Evolutionary conservation across 1,139 yeast species (phyloP).

Genomic region (Geotrichum aggregatum): DNA sequence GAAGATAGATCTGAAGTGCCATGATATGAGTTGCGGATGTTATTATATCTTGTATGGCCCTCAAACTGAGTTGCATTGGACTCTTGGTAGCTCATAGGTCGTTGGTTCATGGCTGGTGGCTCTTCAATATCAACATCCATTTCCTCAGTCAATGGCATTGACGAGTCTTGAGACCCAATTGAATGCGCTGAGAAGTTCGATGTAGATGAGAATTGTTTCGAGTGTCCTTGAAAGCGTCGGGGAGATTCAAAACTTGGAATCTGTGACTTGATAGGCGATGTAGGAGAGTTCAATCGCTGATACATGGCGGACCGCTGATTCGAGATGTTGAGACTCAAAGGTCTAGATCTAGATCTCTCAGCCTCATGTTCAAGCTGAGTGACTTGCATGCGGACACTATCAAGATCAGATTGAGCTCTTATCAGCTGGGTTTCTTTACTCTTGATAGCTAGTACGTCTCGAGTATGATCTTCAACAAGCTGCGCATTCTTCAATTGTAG

Average conservation of each 20-base stretch:
- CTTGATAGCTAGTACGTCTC: conserved; percentile 50
- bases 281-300: neutral
- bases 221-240: neutral
- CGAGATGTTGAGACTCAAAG: conserved; percentile 4
- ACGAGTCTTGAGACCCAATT: neutral
- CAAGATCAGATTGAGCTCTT: conserved; percentile 58
- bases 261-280: conserved; percentile 3
- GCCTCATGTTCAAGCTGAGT: conserved; percentile 11
- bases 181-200: neutral
- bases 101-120: neutral
- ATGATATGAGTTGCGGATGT: conserved; percentile 8
- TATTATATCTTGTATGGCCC: conserved; percentile 1
- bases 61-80: neutral
- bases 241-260: conserved; percentile 1
- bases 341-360: conserved; percentile 2
- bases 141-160: neutral
- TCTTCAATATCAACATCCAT: conserved; percentile 5
- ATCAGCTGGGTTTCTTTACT: conserved; percentile 64
- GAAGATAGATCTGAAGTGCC: neutral
- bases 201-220: conserved; percentile 1
- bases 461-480: conserved; percentile 51
- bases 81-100: conserved; percentile 10
- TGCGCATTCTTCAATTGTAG: conserved; percentile 37
- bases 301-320: conserved; percentile 4
- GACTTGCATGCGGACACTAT: conserved; percentile 38